phyloP scores from a whole-genome alignment of 495 filamentous ascomycete genomes.

The Aspergillus bridgeri region DNA sequence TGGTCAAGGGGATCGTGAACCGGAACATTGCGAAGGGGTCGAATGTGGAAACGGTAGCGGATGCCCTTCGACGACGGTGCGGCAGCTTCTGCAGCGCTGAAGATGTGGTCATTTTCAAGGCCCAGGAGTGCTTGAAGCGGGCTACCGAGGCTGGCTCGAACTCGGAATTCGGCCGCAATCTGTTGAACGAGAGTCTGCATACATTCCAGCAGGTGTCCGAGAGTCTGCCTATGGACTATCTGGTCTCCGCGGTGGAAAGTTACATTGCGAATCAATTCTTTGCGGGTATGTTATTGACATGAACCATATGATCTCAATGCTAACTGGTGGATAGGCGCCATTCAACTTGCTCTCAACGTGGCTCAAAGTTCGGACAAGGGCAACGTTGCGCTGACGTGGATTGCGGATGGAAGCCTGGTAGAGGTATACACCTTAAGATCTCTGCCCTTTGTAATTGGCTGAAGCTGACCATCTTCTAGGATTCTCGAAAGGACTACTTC shows the following conservation, averaged over 20 bases:
- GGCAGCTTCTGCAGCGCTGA: slow-evolving; percentile 96
- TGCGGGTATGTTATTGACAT: slow-evolving; percentile 45
- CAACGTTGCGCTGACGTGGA: slow-evolving; percentile 74
- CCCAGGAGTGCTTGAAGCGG: slow-evolving; percentile 87
- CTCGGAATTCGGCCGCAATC: slow-evolving; percentile 69
- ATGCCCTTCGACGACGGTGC: slow-evolving; percentile 83
- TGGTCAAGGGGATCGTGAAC: slow-evolving; percentile 98
- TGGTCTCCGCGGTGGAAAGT: slow-evolving; percentile 70
- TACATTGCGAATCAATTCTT: slow-evolving; percentile 83
- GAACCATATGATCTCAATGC: neutral
- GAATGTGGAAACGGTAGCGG: slow-evolving; percentile 95
- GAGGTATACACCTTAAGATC: slow-evolving; percentile 35
- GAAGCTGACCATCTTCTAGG: slow-evolving; percentile 48
- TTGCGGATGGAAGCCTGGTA: slow-evolving; percentile 58
- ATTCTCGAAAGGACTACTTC: slow-evolving; percentile 64
- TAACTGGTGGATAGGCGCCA: slow-evolving; percentile 60
- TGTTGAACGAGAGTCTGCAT: slow-evolving; percentile 83
- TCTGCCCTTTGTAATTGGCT: neutral
- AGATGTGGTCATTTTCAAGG: slow-evolving; percentile 96
- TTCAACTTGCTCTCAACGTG: slow-evolving; percentile 77
- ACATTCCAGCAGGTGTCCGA: slow-evolving; percentile 85
- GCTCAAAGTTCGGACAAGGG: slow-evolving; percentile 79
- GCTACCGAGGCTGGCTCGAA: slow-evolving; percentile 74
- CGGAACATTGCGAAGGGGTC: slow-evolving; percentile 91
- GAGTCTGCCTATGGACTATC: slow-evolving; percentile 73